Percentiles rank a stretch among this genome's conserved stretches.
These are phyloP conservation scores for Citropsis articulata DNA, from an alignment of 345 rosid genomes.

Conservation along the genomic window DNA sequence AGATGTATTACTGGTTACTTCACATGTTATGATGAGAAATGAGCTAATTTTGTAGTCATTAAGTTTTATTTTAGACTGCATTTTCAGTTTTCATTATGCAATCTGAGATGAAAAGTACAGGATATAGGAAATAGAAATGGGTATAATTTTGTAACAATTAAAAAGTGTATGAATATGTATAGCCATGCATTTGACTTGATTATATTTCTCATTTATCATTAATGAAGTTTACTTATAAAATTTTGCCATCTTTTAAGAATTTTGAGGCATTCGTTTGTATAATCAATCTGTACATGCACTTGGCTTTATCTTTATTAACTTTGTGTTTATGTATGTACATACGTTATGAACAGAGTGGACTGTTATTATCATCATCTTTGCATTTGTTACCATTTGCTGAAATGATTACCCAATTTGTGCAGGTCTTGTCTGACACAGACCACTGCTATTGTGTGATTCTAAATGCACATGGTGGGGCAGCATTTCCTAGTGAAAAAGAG, in stretches of 20 bases:
- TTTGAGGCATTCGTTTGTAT: conserved; percentile 1
- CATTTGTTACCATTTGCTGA: neutral
- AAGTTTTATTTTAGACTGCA: neutral
- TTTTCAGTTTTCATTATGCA: neutral
- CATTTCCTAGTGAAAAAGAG: conserved; percentile 67
- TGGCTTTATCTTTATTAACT: neutral
- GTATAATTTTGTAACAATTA: neutral
- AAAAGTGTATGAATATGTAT: neutral
- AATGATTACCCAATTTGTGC: conserved; percentile 19
- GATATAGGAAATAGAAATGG: neutral
- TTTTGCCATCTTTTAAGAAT: neutral
- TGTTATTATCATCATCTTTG: neutral
- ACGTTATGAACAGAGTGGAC: neutral
- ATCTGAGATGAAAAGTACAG: neutral
- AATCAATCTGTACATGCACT: neutral
- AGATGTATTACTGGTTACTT: neutral
- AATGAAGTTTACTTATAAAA: neutral
- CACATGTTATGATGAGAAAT: neutral
- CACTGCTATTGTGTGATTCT: conserved; percentile 95
- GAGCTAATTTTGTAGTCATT: neutral
- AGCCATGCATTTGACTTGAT: neutral
- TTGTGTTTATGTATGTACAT: neutral
- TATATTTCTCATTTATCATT: neutral
- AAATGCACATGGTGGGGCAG: conserved; percentile 90
- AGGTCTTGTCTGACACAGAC: conserved; percentile 85